Percentiles rank a stretch among this genome's conserved stretches.
Evolutionary conservation across 2,329 filamentous ascomycete genomes (phyloP).

Genomic region (Biscogniauxia marginata): DNA sequence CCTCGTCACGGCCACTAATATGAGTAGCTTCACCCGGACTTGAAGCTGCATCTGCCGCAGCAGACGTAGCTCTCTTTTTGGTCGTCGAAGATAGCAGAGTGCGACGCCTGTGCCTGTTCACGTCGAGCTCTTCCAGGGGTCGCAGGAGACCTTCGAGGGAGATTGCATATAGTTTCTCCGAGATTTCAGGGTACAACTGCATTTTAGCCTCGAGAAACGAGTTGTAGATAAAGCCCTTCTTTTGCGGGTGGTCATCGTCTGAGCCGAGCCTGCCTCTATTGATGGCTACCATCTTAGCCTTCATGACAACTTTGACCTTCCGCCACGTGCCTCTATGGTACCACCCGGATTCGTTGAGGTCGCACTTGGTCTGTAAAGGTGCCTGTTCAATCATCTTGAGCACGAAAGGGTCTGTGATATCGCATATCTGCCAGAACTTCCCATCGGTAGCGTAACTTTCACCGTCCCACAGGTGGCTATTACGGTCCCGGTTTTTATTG

Average conservation of each 20-base stretch:
- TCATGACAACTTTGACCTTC: constrained; percentile 85
- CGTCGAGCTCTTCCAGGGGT: constrained; percentile 29
- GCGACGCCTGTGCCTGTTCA: constrained; percentile 13
- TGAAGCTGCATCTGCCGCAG: not conserved
- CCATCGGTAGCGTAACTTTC: constrained; percentile 72
- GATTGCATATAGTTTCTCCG: constrained; percentile 22
- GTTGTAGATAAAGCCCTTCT: constrained; percentile 38
- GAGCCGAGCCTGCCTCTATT: constrained; percentile 53
- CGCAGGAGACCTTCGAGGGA: constrained; percentile 30
- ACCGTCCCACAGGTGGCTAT: constrained; percentile 81
- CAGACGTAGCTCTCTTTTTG: constrained; percentile 2
- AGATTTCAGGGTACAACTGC: constrained; percentile 27
- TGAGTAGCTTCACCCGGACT: constrained; percentile 1
- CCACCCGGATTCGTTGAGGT: constrained; percentile 71
- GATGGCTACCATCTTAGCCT: constrained; percentile 74
- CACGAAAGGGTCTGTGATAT: constrained; percentile 80
- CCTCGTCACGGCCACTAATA: constrained; percentile 1
- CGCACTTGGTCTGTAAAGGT: constrained; percentile 57
- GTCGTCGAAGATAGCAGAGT: not conserved
- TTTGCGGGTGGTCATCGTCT: constrained; percentile 39
- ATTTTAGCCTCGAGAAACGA: constrained; percentile 37
- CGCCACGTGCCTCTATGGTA: constrained; percentile 77
- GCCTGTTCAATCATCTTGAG: constrained; percentile 62
- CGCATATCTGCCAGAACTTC: constrained; percentile 92
- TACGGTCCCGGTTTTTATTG: constrained; percentile 37